Conservation (phyloP, 1,284 basidiomycete species). For the Inonotus hispidus region DNA sequence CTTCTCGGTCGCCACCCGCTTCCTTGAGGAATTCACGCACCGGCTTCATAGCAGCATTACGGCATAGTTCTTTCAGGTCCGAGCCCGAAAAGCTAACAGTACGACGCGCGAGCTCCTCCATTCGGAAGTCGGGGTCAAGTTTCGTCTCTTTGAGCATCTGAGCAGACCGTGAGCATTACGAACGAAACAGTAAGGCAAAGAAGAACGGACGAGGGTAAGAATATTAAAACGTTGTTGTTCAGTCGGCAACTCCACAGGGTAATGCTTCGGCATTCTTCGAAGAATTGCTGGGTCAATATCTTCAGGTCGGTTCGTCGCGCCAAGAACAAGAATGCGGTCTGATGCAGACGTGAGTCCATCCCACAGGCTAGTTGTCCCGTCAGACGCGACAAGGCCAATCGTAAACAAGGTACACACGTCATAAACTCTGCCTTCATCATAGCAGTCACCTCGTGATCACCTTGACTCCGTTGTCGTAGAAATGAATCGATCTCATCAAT, state of each 20-base stretch:
- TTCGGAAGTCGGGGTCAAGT: conserved; percentile 59
- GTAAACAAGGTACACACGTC: conserved; percentile 59
- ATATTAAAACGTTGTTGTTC: conserved; percentile 83
- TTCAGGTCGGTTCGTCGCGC: conserved; percentile 92
- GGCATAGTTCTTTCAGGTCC: conserved; percentile 92
- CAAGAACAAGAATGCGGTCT: conserved; percentile 88
- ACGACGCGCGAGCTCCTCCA: conserved; percentile 63
- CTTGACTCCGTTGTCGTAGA: conserved; percentile 79
- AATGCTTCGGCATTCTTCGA: conserved; percentile 97
- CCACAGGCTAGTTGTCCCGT: conserved; percentile 65
- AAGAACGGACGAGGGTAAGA: conserved; percentile 65
- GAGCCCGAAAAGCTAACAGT: conserved; percentile 86
- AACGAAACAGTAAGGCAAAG: background rate
- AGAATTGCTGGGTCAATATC: conserved; percentile 97
- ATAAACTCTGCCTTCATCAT: conserved; percentile 99
- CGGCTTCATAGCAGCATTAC: conserved; percentile 89
- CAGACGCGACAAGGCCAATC: background rate
- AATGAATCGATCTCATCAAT: conserved; percentile 88
- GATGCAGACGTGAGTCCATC: conserved; percentile 88
- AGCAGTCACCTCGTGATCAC: conserved; percentile 95
- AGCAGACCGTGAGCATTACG: background rate
- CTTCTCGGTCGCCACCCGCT: conserved; percentile 46
- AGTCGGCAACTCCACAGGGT: conserved; percentile 83
- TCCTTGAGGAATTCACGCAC: conserved; percentile 81
- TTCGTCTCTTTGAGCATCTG: conserved; percentile 84